Base-by-base conservation (phyloP, 2,329 filamentous ascomycete species). In the Onygenales sp. region DNA sequence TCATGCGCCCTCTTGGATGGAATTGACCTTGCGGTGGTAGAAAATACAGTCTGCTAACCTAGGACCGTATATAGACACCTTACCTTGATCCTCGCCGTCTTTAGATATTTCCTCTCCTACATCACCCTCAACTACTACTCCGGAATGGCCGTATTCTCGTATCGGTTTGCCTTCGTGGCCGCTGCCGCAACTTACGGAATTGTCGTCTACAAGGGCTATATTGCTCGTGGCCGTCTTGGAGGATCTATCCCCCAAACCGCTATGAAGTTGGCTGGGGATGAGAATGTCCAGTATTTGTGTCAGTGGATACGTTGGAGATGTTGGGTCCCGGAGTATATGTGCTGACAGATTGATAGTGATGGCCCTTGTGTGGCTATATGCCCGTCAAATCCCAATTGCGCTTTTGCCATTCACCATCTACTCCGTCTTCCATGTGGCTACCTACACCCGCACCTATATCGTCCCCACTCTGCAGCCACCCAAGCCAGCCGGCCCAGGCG, bases 231-330 rank as follows among this genome's bases (percentile, higher is more conserved):
- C 63, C 87, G 88, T 79, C 78, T 84, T 49, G 85, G 86, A 59
- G 83, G 77, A 57, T 83, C 76, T 68, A 71, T 83, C 63, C 82
- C 79, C 67, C 68, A 74, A 72, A 82, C 86, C 54, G 70, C 79
- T 48, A 52, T 92, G 55, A 80, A 84, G 57, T 76, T 95, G 60
- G 77, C 86, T 53, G 78, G 83, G 10, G 93, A 98, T 69, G 93
- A 98, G 80, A 98, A 98, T 72, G 88, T 98, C 51, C 93, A 97
- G 74, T 98, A 98, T 70, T 80, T 98, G 57, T 78, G 93, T 97
- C 8, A 42, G 32, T 40, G 37, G 11, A 21, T 42, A 7, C 21
- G 42, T 51, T 36, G 17, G 32, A 43, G 32, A 17, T 11, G 52
- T 39, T 40, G 37, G 10, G 37, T 11, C 37, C 10, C 3, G 17